Conservation (phyloP, 108 stramenopile genomes). For the Nitzschia inconspicua region DNA sequence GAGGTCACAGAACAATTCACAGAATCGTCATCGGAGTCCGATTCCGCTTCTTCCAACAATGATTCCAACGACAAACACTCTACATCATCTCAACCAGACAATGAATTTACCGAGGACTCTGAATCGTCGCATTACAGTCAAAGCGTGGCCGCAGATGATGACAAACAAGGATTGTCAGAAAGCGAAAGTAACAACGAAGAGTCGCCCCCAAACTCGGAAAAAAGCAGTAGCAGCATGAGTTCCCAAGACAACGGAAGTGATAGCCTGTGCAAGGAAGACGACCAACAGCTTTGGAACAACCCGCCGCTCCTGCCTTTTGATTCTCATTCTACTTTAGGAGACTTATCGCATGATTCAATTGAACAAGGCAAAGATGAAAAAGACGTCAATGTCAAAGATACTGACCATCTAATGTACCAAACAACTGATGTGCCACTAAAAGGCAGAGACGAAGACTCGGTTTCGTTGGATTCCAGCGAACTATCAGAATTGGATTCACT, state of each 20-base stretch:
- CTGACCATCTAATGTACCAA: too few species aligned
- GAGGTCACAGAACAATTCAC: too few species aligned
- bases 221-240: background rate
- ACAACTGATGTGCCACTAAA: too few species aligned
- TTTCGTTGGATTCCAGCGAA: too few species aligned
- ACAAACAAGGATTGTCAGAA: constrained; percentile 8
- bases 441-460: too few species aligned
- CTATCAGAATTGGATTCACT: constrained; percentile 6
- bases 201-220: background rate
- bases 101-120: background rate
- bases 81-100: too few species aligned
- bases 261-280: background rate
- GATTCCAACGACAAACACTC: too few species aligned
- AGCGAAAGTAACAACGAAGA: background rate
- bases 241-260: background rate
- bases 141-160: background rate
- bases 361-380: too few species aligned
- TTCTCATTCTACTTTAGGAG: background rate
- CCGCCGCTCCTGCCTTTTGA: constrained; percentile 7
- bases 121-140: background rate
- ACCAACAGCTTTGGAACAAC: constrained; percentile 11
- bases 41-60: too few species aligned
- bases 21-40: too few species aligned
- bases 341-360: too few species aligned
- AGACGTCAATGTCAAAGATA: too few species aligned